Evolutionary conservation across 495 filamentous ascomycete genomes (phyloP), one percentile per base, ranked within the genome.

Genomic region (Talaromyces nanjingensis): DNA sequence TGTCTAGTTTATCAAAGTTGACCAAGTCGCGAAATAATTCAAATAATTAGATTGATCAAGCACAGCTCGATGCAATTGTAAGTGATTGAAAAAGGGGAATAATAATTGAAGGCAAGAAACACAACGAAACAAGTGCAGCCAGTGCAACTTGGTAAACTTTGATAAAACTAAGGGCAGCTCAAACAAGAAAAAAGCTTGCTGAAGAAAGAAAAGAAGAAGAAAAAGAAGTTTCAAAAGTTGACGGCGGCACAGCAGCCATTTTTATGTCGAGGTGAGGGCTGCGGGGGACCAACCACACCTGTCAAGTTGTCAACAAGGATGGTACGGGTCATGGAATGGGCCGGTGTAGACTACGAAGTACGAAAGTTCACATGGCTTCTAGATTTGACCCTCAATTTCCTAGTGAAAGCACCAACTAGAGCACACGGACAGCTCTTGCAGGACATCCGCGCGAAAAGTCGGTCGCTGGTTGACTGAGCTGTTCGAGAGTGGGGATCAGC

Each of bases 111-210:
- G 80, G 81, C 80, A 82, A 83, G 79, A 74, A 74, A 72, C 74
- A 77, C 72, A 73, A 71, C 75, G 73, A 72, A 67, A 67, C 70
- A 72, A 75, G 73, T 77, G 79, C 72, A 83, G 74, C 74, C 74
- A 79, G 78, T 77, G 73, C 73, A 59, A 74, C 69, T 66, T 62
- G 75, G 76, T 71, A 76, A 76, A 78, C 78, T 73, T 80, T 77
- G 72, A 80, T 29, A 56, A 64, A 79, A 81, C 72, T 66, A 68
- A 65, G 60, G 69, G 71, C 77, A 89, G 82, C 82, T 87, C 82
- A 79, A 80, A 77, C 77, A 75, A 83, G 85, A 86, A 86, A 31
- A 86, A 78, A 81, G 82, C 88, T 90, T 90, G 89, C 88, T 87
- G 84, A 80, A 83, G 87, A 87, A 78, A 80, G 68, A 72, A 84